Evolutionary conservation across 106 monocot species (phyloP).

Genomic region (Gastrodia elata): DNA sequence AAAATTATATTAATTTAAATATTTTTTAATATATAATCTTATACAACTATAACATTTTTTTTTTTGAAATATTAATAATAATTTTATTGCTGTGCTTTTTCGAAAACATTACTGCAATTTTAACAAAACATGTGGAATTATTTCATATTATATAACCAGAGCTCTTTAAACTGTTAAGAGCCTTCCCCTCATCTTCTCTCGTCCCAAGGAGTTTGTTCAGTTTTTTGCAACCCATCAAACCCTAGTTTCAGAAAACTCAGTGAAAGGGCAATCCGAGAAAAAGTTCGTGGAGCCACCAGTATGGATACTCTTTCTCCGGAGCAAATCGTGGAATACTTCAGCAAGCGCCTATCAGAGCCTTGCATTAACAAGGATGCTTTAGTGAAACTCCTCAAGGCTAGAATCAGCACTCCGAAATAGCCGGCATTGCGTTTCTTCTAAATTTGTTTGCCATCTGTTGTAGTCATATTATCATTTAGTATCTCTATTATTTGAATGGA

Average conservation of each 20-base stretch:
- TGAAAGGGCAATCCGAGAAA: background rate
- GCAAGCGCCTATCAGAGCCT: conserved; percentile 32
- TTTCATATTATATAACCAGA: too few relatives aligned
- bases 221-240: background rate
- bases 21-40: too few relatives aligned
- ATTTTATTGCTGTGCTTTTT: too few relatives aligned
- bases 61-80: too few relatives aligned
- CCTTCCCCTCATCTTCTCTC: too few relatives aligned
- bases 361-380: conserved; percentile 45
- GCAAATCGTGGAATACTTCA: conserved; percentile 23
- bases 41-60: too few relatives aligned
- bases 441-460: background rate
- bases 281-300: background rate
- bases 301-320: conserved; percentile 24
- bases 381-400: conserved; percentile 59
- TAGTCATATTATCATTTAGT: background rate
- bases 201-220: too few relatives aligned
- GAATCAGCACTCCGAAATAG: background rate
- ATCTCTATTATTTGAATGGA: background rate
- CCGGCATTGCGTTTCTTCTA: background rate
- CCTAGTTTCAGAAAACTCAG: background rate
- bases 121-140: too few relatives aligned
- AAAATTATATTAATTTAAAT: too few relatives aligned
- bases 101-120: too few relatives aligned
- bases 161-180: too few relatives aligned